Conservation (phyloP, 441 rosid species). For the Euphorbia schlechtendalii region DNA sequence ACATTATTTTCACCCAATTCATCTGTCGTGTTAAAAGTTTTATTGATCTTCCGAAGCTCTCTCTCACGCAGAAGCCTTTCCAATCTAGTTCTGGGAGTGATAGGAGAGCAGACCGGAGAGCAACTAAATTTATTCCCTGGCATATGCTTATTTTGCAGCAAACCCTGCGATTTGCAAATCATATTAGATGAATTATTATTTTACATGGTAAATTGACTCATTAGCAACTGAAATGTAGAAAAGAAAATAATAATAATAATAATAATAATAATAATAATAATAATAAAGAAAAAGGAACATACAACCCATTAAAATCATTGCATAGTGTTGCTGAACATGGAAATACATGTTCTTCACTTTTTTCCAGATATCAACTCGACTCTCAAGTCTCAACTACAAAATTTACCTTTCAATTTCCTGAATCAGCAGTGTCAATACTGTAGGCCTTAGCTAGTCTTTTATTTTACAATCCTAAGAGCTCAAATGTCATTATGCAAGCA, state of each 20-base stretch:
- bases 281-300: neutral
- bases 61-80: constrained; percentile 55
- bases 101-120: constrained; percentile 19
- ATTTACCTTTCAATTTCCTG: neutral
- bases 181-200: neutral
- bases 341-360: neutral
- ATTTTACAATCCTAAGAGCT: neutral
- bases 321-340: neutral
- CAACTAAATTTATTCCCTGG: constrained; percentile 35
- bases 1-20: constrained; percentile 17
- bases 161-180: constrained; percentile 25
- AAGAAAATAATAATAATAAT: neutral
- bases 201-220: neutral
- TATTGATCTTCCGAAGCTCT: constrained; percentile 41
- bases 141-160: constrained; percentile 26
- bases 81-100: constrained; percentile 42
- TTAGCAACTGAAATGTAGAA: neutral
- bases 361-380: neutral
- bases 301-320: neutral
- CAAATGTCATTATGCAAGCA: neutral
- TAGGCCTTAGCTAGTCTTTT: neutral
- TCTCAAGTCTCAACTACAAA: neutral
- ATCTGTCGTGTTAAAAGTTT: constrained; percentile 23
- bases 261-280: neutral
- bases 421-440: neutral